Percentiles rank a stretch among this genome's conserved stretches.
phyloP scores from a whole-genome alignment of 768 basidiomycete species.

The Mrakia blollopis region DNA sequence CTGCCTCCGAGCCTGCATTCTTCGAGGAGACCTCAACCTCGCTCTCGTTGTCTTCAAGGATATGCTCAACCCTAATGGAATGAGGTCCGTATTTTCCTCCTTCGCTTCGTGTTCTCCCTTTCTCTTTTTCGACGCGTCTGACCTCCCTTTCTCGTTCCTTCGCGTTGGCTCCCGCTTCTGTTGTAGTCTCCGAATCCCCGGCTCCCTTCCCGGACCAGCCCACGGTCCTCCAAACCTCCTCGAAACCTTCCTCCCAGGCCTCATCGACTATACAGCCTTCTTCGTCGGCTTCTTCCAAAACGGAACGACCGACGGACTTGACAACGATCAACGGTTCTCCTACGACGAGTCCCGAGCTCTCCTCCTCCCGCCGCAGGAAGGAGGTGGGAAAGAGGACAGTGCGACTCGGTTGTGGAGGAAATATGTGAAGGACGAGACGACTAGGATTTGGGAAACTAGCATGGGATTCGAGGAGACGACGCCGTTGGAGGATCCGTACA shows the following conservation, averaged over 20 bases:
- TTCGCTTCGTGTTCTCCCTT: slow-evolving; percentile 48
- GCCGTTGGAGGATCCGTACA: slow-evolving; percentile 18
- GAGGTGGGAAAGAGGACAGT: background rate
- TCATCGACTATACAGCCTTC: slow-evolving; percentile 61
- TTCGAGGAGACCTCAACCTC: slow-evolving; percentile 60
- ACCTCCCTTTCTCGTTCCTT: slow-evolving; percentile 53
- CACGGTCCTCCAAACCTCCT: slow-evolving; percentile 19
- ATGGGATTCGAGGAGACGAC: slow-evolving; percentile 20
- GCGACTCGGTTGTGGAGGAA: background rate
- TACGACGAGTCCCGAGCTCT: background rate
- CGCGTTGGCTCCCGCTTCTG: too few relatives aligned
- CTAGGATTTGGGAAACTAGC: slow-evolving; percentile 12
- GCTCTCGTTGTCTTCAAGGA: slow-evolving; percentile 61
- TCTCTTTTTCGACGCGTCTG: slow-evolving; percentile 44
- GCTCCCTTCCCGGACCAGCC: background rate
- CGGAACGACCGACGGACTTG: slow-evolving; percentile 41
- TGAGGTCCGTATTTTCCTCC: background rate
- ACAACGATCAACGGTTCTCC: background rate
- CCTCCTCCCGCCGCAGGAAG: background rate
- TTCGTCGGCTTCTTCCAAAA: slow-evolving; percentile 71
- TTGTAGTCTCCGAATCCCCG: slow-evolving; percentile 15
- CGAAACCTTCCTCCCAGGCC: slow-evolving; percentile 48
- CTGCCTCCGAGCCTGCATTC: slow-evolving; percentile 65
- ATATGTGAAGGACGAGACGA: background rate
- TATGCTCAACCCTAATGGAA: slow-evolving; percentile 47